Evolutionary conservation across 805 yeast genomes (phyloP).

Genomic region (Kregervanrija fluxuum): DNA sequence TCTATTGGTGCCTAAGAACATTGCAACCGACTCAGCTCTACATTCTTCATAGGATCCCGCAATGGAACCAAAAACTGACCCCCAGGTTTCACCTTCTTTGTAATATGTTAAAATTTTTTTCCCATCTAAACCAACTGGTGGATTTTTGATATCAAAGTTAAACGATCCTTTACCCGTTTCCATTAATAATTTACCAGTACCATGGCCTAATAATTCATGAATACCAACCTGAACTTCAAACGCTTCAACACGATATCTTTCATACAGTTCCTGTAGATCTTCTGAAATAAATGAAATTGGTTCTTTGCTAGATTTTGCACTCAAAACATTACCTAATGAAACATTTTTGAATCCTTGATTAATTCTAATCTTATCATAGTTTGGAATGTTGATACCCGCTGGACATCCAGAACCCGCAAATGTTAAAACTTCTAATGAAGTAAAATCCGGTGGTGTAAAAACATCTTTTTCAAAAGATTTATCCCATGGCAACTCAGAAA

Average conservation of each 20-base stretch:
- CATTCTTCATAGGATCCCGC: constrained; percentile 92
- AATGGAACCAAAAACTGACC: constrained; percentile 70
- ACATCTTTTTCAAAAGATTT: constrained; percentile 67
- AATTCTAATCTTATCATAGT: constrained; percentile 82
- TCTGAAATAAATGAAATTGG: constrained; percentile 60
- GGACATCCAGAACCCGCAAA: constrained; percentile 89
- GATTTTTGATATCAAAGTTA: constrained; percentile 61
- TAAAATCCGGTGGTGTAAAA: constrained; percentile 91
- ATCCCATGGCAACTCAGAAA: constrained; percentile 71
- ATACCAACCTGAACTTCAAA: constrained; percentile 93
- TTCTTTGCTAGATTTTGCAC: constrained; percentile 64
- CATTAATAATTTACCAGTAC: constrained; percentile 73
- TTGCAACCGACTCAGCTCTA: constrained; percentile 86
- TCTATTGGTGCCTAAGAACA: constrained; percentile 66
- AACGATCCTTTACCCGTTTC: constrained; percentile 52
- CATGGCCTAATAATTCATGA: constrained; percentile 88
- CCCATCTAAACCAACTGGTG: constrained; percentile 56
- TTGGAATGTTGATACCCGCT: constrained; percentile 90
- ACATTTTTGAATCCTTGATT: constrained; percentile 85
- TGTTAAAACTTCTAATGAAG: constrained; percentile 81
- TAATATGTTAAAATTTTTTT: constrained; percentile 63
- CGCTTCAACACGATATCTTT: constrained; percentile 69
- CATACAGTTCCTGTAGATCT: constrained; percentile 48
- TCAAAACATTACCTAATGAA: constrained; percentile 77
- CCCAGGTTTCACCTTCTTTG: constrained; percentile 84